phyloP scores from a whole-genome alignment of 148 eudicot genomes.

The Chenopodium berlandieri region DNA sequence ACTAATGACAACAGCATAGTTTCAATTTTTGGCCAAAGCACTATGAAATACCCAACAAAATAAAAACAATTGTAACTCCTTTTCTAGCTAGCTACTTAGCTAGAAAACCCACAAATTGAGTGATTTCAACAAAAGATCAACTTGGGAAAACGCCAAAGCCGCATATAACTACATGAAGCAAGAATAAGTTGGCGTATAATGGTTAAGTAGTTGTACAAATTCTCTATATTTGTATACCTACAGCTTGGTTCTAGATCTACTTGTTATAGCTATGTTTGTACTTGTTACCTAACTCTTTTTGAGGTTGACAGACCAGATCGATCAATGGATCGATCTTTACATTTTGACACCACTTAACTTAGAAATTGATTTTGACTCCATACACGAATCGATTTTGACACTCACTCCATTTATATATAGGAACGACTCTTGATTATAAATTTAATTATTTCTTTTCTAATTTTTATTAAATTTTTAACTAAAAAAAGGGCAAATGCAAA shows the following conservation, averaged over 20 bases:
- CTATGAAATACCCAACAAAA: neutral
- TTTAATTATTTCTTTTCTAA: too few relatives aligned
- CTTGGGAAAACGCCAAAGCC: constrained; percentile 1
- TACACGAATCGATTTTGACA: neutral
- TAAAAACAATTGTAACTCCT: too few relatives aligned
- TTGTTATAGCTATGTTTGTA: neutral
- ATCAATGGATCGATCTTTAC: neutral
- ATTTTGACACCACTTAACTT: neutral
- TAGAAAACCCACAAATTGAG: neutral
- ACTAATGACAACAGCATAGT: neutral
- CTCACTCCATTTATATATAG: neutral
- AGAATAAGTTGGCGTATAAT: neutral
- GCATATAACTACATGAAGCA: neutral
- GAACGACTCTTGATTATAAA: too few relatives aligned
- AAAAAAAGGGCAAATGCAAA: too few relatives aligned
- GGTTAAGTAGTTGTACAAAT: neutral
- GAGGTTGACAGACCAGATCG: neutral
- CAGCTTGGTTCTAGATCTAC: neutral
- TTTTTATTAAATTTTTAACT: too few relatives aligned
- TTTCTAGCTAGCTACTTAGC: neutral
- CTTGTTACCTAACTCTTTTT: neutral
- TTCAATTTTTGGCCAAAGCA: neutral
- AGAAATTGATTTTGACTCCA: neutral
- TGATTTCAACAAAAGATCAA: neutral
- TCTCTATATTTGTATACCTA: neutral